Evolutionary conservation across 2,329 filamentous ascomycete species (phyloP).

Genomic region (Ophiocordyceps unilateralis): DNA sequence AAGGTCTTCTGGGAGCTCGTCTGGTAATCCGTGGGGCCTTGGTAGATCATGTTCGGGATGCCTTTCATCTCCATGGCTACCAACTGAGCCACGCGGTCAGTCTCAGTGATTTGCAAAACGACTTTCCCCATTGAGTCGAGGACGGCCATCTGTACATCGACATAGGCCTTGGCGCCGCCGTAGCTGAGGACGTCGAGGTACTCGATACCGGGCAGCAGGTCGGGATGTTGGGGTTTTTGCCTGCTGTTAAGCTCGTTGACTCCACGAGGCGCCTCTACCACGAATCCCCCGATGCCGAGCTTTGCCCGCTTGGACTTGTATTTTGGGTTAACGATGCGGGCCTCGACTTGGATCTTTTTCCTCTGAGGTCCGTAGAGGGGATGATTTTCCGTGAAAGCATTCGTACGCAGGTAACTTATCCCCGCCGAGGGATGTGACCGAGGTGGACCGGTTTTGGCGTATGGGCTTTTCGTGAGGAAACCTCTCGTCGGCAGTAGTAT

Average conservation of each 20-base stretch:
- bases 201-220: constrained; percentile 18
- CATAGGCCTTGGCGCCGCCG: constrained; percentile 31
- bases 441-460: constrained; percentile 37
- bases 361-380: constrained; percentile 42
- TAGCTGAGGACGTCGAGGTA: constrained; percentile 26
- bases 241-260: constrained; percentile 24
- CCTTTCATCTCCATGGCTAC: constrained; percentile 29
- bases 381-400: constrained; percentile 38
- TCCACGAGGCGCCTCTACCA: constrained; percentile 23
- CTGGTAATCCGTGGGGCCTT: neutral
- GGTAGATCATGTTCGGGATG: constrained; percentile 10
- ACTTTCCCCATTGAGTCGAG: constrained; percentile 34
- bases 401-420: constrained; percentile 42
- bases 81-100: constrained; percentile 19
- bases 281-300: constrained; percentile 38
- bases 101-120: constrained; percentile 23
- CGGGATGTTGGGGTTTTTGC: constrained; percentile 6
- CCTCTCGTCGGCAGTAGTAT: neutral
- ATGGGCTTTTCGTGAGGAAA: constrained; percentile 19
- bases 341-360: constrained; percentile 27
- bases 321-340: constrained; percentile 32
- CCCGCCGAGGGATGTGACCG: constrained; percentile 44
- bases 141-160: constrained; percentile 14
- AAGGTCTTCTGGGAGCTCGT: too few species aligned
- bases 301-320: constrained; percentile 17